Base-by-base conservation (phyloP, 2,329 filamentous ascomycete species). In the Sordariomycetes sp. region DNA sequence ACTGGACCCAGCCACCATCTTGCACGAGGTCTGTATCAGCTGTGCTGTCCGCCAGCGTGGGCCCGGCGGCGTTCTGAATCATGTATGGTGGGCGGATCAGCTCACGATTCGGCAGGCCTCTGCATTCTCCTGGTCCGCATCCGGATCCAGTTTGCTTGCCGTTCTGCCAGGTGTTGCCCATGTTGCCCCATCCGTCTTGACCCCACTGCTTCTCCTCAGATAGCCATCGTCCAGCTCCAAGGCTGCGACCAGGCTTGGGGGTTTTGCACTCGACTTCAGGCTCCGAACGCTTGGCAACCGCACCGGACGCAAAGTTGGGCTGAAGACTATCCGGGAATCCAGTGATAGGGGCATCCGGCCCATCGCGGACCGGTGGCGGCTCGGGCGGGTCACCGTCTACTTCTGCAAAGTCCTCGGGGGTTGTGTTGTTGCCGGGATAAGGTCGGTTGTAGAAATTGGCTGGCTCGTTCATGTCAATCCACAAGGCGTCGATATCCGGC, bases 11-110 rank as follows among this genome's bases (percentile, higher is more conserved):
- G 4, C 83, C 84, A 44, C 84, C 82, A 29, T 72, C 63, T 48
- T 92, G 83, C 3, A 80, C 86, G 0, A 85, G 80, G 46, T 92
- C 86, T 0, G 84, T 83, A 46, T 85, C 82, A 19, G 49, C 44
- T 35, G 55, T 54, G 47, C 49, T 53, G 17, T 41, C 41, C 32
- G 46, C 44, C 11, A 24, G 21, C 35, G 40, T 49, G 12, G 81
- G n/a, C n/a, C n/a, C 82, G 28, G 82, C 70, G 26, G 77, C 72
- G 50, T 88, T 74, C 52, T 87, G 78, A 49, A 90, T 80, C 6
- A 76, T 72, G 46, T 90, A 90, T 3, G 84, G 81, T 16, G 85
- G 85, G 44, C 79, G 68, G 46, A 86, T 75, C 36, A 90, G 58
- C 46, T 87, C 70, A 15, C 84, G 71, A 9, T 64, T 61, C 2